Base-by-base conservation (phyloP, 805 yeast species). In the Kuraishia ogatae region DNA sequence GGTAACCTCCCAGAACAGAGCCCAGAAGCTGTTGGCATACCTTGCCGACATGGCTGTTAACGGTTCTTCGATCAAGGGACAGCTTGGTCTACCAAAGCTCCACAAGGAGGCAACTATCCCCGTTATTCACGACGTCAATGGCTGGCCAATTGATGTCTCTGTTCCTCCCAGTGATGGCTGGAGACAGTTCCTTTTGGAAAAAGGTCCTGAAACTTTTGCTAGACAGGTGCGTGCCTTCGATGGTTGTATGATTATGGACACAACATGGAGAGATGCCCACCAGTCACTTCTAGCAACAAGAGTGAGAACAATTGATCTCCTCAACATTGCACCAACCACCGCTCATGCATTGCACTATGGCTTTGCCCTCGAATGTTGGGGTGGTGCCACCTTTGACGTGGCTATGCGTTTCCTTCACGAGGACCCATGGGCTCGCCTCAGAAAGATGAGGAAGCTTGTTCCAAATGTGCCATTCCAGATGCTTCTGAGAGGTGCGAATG, bases 181-280 rank as follows among this genome's bases (percentile, higher is more conserved):
- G 96, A 87, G 98, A 79, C 85, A 92, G 65, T 84, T 90, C 23
- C 76, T 94, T 56, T 73, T 93, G 58, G 83, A 82, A 62, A 77
- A 86, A 63, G 99, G 99, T 56, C 96, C 99, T 29, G 94, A 80
- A 54, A 88, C 77, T 35, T 94, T 94, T 68, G 97, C 97, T 62
- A 80, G 85, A 74, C 85, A 89, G 65, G 96, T 94, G 57, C 84
- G 97, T 70, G 71, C 75, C 19, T 84, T 83, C 74, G 76, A 89
- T 54, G 99, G 99, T 65, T 85, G 96, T 61, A 77, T 94, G 71
- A 75, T 94, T 65, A 94, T 96, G 89, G 99, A 94, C 72, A 94
- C 99, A 55, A 94, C 99, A 10, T 94, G 99, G 99, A 90, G 99
- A 84, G 99, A 94, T 73, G 99, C 99, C 43, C 99, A 94, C 75